Evolutionary conservation across 257 asterid species (phyloP).

Genomic region (Echium plantagineum): DNA sequence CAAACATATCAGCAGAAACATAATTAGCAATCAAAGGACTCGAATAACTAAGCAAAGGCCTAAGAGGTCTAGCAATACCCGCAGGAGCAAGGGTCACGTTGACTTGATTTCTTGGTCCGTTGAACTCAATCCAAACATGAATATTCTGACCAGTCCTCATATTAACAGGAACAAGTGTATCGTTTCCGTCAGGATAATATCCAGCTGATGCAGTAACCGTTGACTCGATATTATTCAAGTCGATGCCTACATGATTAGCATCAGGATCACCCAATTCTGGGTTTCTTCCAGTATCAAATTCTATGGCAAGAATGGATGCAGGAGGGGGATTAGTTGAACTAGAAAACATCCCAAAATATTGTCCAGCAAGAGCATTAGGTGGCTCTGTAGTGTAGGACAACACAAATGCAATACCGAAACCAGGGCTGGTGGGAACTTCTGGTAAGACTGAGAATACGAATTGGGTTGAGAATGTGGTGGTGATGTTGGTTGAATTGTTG

Average conservation of each 20-base stretch:
- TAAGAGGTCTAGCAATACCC: slow-evolving; percentile 39
- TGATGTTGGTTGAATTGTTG: slow-evolving; percentile 20
- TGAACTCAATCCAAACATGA: slow-evolving; percentile 68
- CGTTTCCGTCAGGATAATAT: slow-evolving; percentile 22
- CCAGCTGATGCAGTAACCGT: slow-evolving; percentile 29
- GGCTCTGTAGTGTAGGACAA: slow-evolving; percentile 43
- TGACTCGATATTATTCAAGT: slow-evolving; percentile 41
- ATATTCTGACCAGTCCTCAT: slow-evolving; percentile 60
- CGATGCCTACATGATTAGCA: slow-evolving; percentile 51
- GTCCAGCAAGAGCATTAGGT: slow-evolving; percentile 43
- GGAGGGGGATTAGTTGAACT: slow-evolving; percentile 16
- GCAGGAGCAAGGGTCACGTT: slow-evolving; percentile 61
- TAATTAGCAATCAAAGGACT: slow-evolving; percentile 36
- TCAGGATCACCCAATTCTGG: slow-evolving; percentile 52
- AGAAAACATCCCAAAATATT: slow-evolving; percentile 59
- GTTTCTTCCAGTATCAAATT: slow-evolving; percentile 69
- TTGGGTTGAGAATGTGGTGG: slow-evolving; percentile 65
- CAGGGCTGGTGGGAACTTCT: slow-evolving; percentile 50
- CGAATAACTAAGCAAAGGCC: slow-evolving; percentile 29
- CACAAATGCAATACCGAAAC: slow-evolving; percentile 74
- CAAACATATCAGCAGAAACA: slow-evolving; percentile 36
- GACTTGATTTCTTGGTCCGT: slow-evolving; percentile 43
- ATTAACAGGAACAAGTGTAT: slow-evolving; percentile 26
- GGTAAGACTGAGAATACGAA: slow-evolving; percentile 70
- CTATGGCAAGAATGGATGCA: slow-evolving; percentile 58